Conservation (phyloP, 2,329 filamentous ascomycete genomes). For the Colletotrichum viniferum region DNA sequence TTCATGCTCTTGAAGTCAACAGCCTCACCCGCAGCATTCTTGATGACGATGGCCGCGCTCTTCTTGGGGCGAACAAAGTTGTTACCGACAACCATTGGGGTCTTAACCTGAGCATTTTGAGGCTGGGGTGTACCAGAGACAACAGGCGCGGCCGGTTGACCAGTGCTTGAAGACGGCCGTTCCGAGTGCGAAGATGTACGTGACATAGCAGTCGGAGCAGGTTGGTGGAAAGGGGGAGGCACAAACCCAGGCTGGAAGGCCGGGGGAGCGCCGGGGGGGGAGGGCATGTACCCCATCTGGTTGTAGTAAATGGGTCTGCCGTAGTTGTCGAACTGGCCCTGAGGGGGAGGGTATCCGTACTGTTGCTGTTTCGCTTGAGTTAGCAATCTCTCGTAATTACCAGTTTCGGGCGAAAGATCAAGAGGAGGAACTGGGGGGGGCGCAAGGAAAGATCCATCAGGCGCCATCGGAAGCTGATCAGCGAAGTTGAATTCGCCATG, state of each 20-base stretch:
- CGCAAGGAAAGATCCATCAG: not conserved
- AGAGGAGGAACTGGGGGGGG: slow-evolving; percentile 36
- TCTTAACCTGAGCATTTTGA: slow-evolving; percentile 62
- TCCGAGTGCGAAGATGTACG: slow-evolving; percentile 82
- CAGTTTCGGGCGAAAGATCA: slow-evolving; percentile 72
- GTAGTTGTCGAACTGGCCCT: slow-evolving; percentile 44
- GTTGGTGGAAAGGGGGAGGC: slow-evolving; percentile 40
- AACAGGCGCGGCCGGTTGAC: slow-evolving; percentile 61
- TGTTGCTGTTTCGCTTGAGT: slow-evolving; percentile 68
- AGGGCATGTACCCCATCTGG: slow-evolving; percentile 56
- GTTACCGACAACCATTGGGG: slow-evolving; percentile 44
- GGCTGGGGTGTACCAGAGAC: slow-evolving; percentile 67
- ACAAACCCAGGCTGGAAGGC: slow-evolving; percentile 52
- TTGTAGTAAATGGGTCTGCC: slow-evolving; percentile 45
- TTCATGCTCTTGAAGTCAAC: slow-evolving; percentile 67
- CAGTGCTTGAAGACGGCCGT: slow-evolving; percentile 67
- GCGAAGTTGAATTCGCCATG: slow-evolving; percentile 26
- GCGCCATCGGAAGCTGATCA: slow-evolving; percentile 29
- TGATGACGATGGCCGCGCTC: slow-evolving; percentile 82
- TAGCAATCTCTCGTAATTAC: slow-evolving; percentile 76
- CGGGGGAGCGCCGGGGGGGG: slow-evolving; percentile 31
- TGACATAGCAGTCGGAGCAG: slow-evolving; percentile 70
- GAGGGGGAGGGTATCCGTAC: slow-evolving; percentile 57
- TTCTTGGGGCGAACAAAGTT: slow-evolving; percentile 62
- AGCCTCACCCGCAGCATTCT: slow-evolving; percentile 79